Conservation (phyloP, 345 rosid species). For the Trapa incisa region DNA sequence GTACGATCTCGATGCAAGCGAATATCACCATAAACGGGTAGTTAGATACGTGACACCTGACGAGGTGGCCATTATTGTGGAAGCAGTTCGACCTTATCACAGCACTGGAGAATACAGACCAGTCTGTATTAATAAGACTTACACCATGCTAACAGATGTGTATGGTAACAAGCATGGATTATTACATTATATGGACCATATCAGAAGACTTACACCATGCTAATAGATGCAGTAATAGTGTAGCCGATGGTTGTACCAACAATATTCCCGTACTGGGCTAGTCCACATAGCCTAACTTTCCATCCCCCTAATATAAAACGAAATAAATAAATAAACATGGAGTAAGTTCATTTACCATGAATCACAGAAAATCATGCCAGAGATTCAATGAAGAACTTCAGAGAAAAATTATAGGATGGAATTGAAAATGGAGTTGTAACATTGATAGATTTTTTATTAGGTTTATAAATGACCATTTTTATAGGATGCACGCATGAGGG, state of each 20-base stretch:
- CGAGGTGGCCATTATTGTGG: conserved; percentile 53
- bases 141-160: not conserved
- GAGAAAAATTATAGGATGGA: too few species aligned
- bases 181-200: too few species aligned
- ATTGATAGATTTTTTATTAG: too few species aligned
- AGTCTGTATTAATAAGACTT: too few species aligned
- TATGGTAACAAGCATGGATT: too few species aligned
- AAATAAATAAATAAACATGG: too few species aligned
- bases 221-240: conserved; percentile 86
- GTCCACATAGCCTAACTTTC: conserved; percentile 49
- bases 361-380: too few species aligned
- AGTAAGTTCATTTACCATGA: too few species aligned
- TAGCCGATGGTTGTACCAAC: conserved; percentile 61
- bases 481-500: not conserved
- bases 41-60: conserved; percentile 40
- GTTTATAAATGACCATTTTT: too few species aligned
- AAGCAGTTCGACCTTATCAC: conserved; percentile 41
- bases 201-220: conserved; percentile 64
- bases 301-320: conserved; percentile 27
- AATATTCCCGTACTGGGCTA: conserved; percentile 68
- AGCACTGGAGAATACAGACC: conserved; percentile 29
- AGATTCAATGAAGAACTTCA: too few species aligned
- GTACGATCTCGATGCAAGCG: conserved; percentile 48
- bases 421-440: too few species aligned
- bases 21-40: conserved; percentile 56